phyloP scores from a whole-genome alignment of 1,284 basidiomycete species.

The Ustilago tritici region DNA sequence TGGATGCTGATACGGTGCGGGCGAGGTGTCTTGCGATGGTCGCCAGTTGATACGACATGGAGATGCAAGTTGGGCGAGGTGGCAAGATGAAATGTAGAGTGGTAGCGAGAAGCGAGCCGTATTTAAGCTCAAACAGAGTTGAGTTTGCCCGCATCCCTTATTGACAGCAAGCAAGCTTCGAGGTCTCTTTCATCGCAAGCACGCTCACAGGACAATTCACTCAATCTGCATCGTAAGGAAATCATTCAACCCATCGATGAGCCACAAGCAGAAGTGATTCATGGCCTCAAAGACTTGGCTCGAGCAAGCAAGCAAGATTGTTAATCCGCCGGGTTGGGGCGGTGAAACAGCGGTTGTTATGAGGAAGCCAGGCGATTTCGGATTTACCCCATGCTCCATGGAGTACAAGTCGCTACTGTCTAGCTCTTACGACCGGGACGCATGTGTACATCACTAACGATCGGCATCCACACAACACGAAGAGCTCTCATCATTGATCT shows the following conservation, averaged over 20 bases:
- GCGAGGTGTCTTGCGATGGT: conserved; percentile 14
- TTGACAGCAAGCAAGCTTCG: no score
- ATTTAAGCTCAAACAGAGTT: neutral
- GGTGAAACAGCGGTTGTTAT: neutral
- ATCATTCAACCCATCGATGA: no score
- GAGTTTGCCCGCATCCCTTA: neutral
- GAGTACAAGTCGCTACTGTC: neutral
- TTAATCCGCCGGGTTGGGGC: neutral
- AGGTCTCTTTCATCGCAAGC: neutral
- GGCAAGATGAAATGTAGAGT: neutral
- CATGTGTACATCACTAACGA: neutral
- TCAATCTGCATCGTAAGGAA: neutral
- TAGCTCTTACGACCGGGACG: neutral
- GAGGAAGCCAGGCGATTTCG: neutral
- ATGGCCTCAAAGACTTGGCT: neutral
- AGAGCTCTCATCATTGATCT: neutral
- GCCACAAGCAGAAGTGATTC: neutral
- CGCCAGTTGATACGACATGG: conserved; percentile 21
- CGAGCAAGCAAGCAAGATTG: neutral
- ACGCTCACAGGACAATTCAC: neutral
- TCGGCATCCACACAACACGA: neutral
- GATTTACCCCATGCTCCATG: conserved; percentile 12
- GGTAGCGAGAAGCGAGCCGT: neutral
- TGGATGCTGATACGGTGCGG: neutral
- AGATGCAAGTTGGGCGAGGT: neutral